Evolutionary conservation across 139 green algal genomes (phyloP), one percentile per base, ranked within the genome.

Genomic region (Tetratostichococcus sp.): DNA sequence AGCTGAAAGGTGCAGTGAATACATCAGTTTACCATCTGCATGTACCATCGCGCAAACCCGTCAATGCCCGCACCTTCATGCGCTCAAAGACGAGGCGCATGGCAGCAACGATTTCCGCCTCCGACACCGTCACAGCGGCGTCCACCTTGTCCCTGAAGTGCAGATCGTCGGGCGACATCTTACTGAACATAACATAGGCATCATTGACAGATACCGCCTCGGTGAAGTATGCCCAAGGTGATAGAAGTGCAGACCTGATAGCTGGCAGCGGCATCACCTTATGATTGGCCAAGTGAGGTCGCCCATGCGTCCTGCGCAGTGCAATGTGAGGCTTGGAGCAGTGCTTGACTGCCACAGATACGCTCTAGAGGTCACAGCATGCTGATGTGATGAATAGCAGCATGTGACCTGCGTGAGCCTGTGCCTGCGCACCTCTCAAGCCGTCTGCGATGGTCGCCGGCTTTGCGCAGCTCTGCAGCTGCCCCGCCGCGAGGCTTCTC

Each of bases 371-470:
- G 8, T 50, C 8, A 22, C 39, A 50, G 8, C 8, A 8, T 50
- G 39, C 39, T 50, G 39, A 50, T 50, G 14, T 8, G 8, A 50
- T 14, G n/a, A n/a, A 50, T 8, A 14, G 8, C 39, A 33, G 25
- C 35, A 74, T 28, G 26, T 34, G 25, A 11, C 16, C 14, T 0
- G 17, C 30, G 16, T n/a, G 30, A 72, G 67, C 16, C 67, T 30
- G 67, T 14, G 39, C 39, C 39, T 17, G 42, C 75, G 30, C 39
- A 82, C 81, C 87, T 74, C 87, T 73, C 68, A 93, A 65, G 22
- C 92, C 92, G 67, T 97, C 92, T 16, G 87, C 89, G 23, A 97
- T 95, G 4, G 92, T 97, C 5, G 80, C 35, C 0, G 92, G 88
- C 71, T 83, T 79, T 0, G 82, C 69, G 14, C 66, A 62, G 23